A percentile compares a stretch with the other conserved stretches of the same genome.
Evolutionary conservation across 208 protist species (phyloP).

Genomic region (Balamuthia mandrillaris): DNA sequence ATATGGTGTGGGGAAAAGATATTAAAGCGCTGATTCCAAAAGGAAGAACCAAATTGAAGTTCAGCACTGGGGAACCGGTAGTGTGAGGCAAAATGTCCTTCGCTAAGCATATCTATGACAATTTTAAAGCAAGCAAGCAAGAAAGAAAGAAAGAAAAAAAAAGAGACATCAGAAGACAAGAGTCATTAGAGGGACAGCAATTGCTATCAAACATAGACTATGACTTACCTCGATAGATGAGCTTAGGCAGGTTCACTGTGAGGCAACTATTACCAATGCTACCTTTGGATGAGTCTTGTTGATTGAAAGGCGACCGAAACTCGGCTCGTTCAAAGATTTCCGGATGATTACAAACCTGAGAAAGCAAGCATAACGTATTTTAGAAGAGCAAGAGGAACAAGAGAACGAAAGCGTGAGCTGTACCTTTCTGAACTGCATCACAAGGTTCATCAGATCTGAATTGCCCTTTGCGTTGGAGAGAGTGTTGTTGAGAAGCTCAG

Average conservation of each 20-base stretch:
- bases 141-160: neutral
- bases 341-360: slow-evolving; percentile 54
- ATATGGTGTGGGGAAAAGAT: neutral
- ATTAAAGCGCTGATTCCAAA: neutral
- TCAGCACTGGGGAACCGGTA: neutral
- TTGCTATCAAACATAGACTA: neutral
- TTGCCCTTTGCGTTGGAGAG: too few species aligned
- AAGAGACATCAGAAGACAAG: neutral
- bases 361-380: neutral
- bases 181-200: neutral
- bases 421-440: slow-evolving; percentile 64
- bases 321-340: slow-evolving; percentile 52
- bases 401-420: neutral
- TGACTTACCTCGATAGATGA: neutral
- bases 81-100: neutral
- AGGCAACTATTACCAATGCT: slow-evolving; percentile 2
- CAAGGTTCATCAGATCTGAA: slow-evolving; percentile 54
- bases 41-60: neutral
- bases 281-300: neutral
- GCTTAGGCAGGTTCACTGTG: neutral
- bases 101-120: neutral
- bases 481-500: slow-evolving; percentile 39
- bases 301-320: slow-evolving; percentile 38
- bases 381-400: neutral
- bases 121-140: neutral